Conservation (phyloP, 495 filamentous ascomycete species). For the Pyronema omphalodes region DNA sequence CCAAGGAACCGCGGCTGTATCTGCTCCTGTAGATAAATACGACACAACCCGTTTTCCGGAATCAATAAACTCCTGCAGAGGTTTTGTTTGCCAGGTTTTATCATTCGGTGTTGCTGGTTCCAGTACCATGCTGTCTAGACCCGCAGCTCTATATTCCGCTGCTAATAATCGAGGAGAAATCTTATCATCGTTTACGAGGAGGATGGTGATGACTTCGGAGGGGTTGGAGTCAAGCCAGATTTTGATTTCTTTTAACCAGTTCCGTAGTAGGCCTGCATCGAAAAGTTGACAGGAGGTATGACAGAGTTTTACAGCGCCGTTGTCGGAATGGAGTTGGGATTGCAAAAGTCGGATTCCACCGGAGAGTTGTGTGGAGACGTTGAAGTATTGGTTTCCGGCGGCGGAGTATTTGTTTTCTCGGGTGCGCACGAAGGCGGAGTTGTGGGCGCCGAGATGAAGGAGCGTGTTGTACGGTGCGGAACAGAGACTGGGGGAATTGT, state of each 20-base stretch:
- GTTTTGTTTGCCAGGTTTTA: slow-evolving; percentile 13
- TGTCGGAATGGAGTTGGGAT: slow-evolving; percentile 42
- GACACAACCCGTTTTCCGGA: slow-evolving; percentile 41
- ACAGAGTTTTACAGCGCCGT: slow-evolving; percentile 40
- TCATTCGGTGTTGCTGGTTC: slow-evolving; percentile 15
- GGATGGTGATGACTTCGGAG: slow-evolving; percentile 49
- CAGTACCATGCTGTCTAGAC: slow-evolving; percentile 42
- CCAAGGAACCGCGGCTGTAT: slow-evolving; percentile 34
- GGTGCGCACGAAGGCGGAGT: slow-evolving; percentile 45
- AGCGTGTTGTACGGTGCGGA: slow-evolving; percentile 43
- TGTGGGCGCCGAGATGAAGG: slow-evolving; percentile 51
- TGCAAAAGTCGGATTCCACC: slow-evolving; percentile 52
- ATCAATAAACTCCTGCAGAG: slow-evolving; percentile 40
- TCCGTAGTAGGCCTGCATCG: slow-evolving; percentile 41
- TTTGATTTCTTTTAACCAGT: slow-evolving; percentile 40
- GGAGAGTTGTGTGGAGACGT: slow-evolving; percentile 44
- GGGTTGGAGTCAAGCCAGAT: slow-evolving; percentile 46
- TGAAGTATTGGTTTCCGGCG: slow-evolving; percentile 48
- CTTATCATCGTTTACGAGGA: slow-evolving; percentile 50
- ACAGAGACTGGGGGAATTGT: slow-evolving; percentile 47
- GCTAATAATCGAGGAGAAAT: slow-evolving; percentile 33
- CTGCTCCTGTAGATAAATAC: slow-evolving; percentile 40
- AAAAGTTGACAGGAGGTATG: slow-evolving; percentile 46
- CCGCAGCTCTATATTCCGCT: slow-evolving; percentile 34
- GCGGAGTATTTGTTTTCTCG: slow-evolving; percentile 33